Evolutionary conservation across 108 stramenopile genomes (phyloP).

Genomic region (Cyclotella atomus): DNA sequence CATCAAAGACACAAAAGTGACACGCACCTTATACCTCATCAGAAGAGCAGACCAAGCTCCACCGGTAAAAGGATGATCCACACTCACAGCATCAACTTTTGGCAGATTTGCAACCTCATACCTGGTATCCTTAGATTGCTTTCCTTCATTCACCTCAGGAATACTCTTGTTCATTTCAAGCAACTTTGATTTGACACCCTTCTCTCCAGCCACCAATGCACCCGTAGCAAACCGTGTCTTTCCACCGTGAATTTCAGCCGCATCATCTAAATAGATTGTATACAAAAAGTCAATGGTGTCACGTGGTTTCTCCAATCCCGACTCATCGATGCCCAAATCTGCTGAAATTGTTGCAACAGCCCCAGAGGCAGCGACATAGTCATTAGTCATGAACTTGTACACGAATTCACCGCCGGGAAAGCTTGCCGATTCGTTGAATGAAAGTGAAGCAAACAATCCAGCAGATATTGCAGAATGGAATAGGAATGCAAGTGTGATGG

Average conservation of each 20-base stretch:
- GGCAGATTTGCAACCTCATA: constrained; percentile 58
- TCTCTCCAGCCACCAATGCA: constrained; percentile 32
- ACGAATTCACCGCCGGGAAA: constrained; percentile 77
- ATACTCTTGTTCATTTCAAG: constrained; percentile 43
- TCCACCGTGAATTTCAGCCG: constrained; percentile 47
- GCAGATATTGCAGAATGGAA: constrained; percentile 54
- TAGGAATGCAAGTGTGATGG: constrained; percentile 51
- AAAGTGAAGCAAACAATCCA: constrained; percentile 47
- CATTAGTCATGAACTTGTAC: constrained; percentile 62
- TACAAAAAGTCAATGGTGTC: constrained; percentile 60
- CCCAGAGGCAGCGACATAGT: constrained; percentile 71
- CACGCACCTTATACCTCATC: constrained; percentile 64
- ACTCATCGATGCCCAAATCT: constrained; percentile 43
- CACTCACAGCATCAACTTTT: constrained; percentile 57
- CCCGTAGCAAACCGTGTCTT: constrained; percentile 66
- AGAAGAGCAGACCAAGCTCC: constrained; percentile 75
- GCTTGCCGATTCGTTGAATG: constrained; percentile 20
- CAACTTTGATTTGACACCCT: constrained; percentile 31
- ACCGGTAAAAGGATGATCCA: constrained; percentile 68
- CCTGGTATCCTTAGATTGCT: constrained; percentile 12
- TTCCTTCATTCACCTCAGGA: constrained; percentile 13
- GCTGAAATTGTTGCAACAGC: constrained; percentile 22
- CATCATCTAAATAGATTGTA: constrained; percentile 70
- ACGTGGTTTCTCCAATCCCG: not conserved
- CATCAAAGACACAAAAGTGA: no score